Evolutionary conservation across 805 yeast species (phyloP).

Genomic region (Metschnikowia koreensis): DNA sequence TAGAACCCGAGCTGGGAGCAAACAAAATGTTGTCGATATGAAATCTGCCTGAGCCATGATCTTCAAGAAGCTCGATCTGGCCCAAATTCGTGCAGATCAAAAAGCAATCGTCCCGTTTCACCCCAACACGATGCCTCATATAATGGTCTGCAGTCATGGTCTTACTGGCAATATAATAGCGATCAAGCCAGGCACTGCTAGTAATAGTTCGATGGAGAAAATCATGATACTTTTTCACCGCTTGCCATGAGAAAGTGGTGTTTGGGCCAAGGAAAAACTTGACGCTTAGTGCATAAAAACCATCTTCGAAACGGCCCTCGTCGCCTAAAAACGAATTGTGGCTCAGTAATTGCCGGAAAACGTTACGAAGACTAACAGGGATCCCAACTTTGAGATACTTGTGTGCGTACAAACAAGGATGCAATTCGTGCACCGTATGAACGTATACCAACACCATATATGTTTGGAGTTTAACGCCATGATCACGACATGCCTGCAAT

Average conservation of each 20-base stretch:
- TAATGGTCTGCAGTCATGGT: slow-evolving; percentile 1
- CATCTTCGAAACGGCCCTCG: slow-evolving; percentile 1
- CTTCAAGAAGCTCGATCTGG: no score
- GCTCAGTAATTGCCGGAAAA: neutral
- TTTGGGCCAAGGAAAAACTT: slow-evolving; percentile 1
- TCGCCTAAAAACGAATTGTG: slow-evolving; percentile 1
- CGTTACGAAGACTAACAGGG: slow-evolving; percentile 4
- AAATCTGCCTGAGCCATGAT: neutral
- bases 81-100: neutral
- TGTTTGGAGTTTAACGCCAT: slow-evolving; percentile 1
- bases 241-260: slow-evolving; percentile 2
- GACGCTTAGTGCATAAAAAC: neutral
- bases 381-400: slow-evolving; percentile 1
- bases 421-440: slow-evolving; percentile 2
- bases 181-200: neutral
- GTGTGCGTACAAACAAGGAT: slow-evolving; percentile 3
- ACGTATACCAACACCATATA: slow-evolving; percentile 1
- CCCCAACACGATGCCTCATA: neutral
- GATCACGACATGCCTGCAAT: neutral
- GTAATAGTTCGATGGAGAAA: neutral
- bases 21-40: neutral
- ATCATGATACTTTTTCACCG: slow-evolving; percentile 1
- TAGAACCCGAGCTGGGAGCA: neutral
- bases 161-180: slow-evolving; percentile 2
- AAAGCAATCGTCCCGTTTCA: neutral